These are phyloP conservation scores for Scheffersomyces spartinae DNA, from an alignment of 805 yeast species.

Conservation along the genomic window DNA sequence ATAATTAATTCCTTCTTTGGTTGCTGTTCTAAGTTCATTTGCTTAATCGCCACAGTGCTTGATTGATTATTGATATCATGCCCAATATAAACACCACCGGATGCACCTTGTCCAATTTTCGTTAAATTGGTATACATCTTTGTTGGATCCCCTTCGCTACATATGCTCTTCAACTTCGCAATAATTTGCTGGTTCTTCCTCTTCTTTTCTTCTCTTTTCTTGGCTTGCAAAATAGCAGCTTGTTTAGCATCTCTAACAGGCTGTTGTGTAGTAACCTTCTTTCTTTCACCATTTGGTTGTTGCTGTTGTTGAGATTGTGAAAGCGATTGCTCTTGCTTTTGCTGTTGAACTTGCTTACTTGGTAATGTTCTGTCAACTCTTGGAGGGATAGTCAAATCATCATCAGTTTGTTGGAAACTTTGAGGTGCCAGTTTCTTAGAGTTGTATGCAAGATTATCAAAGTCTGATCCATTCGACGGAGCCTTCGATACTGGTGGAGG, in stretches of 20 bases:
- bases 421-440: too few relatives aligned
- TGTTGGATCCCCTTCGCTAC: constrained; percentile 79
- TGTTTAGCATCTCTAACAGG: constrained; percentile 40
- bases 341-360: too few relatives aligned
- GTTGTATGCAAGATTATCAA: too few relatives aligned
- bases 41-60: constrained; percentile 81
- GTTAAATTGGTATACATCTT: constrained; percentile 52
- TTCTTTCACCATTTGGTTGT: constrained; percentile 1
- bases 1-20: constrained; percentile 93
- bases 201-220: constrained; percentile 71
- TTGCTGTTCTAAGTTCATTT: constrained; percentile 89
- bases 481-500: too few relatives aligned
- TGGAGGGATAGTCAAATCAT: too few relatives aligned
- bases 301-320: constrained; percentile 2
- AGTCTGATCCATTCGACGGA: too few relatives aligned
- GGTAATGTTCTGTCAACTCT: too few relatives aligned
- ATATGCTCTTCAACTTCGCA: constrained; percentile 60
- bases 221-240: constrained; percentile 46
- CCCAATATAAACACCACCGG: constrained; percentile 94
- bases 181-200: constrained; percentile 62
- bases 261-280: constrained; percentile 10
- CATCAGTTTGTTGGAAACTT: too few relatives aligned
- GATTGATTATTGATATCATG: constrained; percentile 40
- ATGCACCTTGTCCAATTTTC: constrained; percentile 96
- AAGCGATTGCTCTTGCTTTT: constrained; percentile 6